Evolutionary conservation across 1,284 basidiomycete species (phyloP), one percentile per base, ranked within the genome.

Genomic region (Lignosus rhinocerotis): DNA sequence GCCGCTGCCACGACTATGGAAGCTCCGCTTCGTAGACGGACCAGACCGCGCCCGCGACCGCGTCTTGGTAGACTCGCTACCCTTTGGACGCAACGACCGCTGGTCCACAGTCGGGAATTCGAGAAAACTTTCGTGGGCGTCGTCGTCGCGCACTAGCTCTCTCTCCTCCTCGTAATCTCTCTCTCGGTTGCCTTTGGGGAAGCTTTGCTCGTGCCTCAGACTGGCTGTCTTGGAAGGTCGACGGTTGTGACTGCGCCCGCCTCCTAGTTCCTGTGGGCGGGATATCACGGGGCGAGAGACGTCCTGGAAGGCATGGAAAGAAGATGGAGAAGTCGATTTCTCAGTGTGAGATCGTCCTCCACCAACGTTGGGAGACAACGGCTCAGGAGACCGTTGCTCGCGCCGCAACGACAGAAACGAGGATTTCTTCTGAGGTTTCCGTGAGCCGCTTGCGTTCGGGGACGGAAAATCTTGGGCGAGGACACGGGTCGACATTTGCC

Each of bases 361-460:
- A 31, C 50, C 56, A 39, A 59, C 60, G 42, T 62, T 63, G 56
- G 60, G 41, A 59, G 68, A 64, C 43, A 68, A 64, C 55, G 68
- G 51, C 9, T 75, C 72, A 57, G 73, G 54, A 38, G 62, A 78
- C 66, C 79, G 80, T 68, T 80, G 81, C 67, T 85, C 82, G 58
- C 78, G 78, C 59, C 77, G 73, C 41, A 84, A 72, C 17, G 85
- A 85, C 34, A 83, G 69, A 67, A 82, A 81, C 6, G 85, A 84
- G 12, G 79, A 72, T 65, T 77, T 82, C 70, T 81, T 82, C 59
- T 79, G 74, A 8, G 81, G 78, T 45, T 70, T 70, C 58, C 75
- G 77, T 52, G 65, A 61, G 45, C 53, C 54, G 51, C 58, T 59
- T 47, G 54, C 49, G 58, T 60, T 59, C 33, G 63, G 36, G 44